Base-by-base conservation (phyloP, 208 protist species). In the Trypanosoma platydactyli region DNA sequence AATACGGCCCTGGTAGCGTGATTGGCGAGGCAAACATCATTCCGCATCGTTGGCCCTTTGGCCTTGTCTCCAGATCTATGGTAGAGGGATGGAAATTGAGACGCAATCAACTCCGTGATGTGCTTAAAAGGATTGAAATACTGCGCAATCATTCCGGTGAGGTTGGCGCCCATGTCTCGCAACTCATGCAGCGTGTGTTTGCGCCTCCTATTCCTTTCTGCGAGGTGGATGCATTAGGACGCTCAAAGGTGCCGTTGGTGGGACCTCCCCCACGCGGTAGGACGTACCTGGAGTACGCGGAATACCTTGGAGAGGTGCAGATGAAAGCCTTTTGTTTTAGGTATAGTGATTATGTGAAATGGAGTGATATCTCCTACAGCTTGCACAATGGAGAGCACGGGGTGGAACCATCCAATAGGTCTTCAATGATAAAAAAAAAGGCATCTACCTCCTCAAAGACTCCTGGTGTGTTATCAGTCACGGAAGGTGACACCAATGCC, bases 71-170 rank as follows among this genome's bases (percentile, higher is more conserved):
- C 9, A 79, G 83, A 49, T 77, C 82, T 27, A 95, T 95, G 84
- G 86, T 95, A 69, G 89, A 95, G 68, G 83, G 89, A n/a, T 95
- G 89, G 89, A 72, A 77, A 48, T 76, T 95, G 40, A 76, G 58
- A 44, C 80, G 76, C 5, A 71, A 77, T n/a, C 45, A 77, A 22
- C 80, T 92, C 41, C 57, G 76, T 45, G 85, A 91, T 50, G 89
- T 82, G 12, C 72, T 94, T 5, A 63, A 79, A 45, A 80, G 81
- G 20, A 77, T 81, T 50, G 89, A 94, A 49, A 38, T 77, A 15
- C 69, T 94, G n/a, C 76, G 88, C 45, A 33, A 44, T 22, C 81
- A 89, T 78, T 94, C 89, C 1, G 89, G 89, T 54, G 72, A 88
- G 40, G 72, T 80, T 55, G 86, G 75, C 16, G 79, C 73, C 52